Conservation (phyloP, 257 asterid genomes). For the Nicotiana benthamiana region DNA sequence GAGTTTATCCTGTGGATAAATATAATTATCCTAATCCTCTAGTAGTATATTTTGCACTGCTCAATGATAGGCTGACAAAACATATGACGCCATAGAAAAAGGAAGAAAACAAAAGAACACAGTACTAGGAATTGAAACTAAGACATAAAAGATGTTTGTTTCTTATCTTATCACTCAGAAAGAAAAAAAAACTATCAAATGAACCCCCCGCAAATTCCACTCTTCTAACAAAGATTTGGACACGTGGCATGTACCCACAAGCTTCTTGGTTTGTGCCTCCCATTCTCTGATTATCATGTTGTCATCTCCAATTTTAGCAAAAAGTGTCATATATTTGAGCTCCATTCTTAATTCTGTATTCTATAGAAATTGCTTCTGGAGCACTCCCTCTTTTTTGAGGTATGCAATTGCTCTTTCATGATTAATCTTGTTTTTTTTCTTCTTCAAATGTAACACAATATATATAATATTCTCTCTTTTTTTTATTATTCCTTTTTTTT, state of each 20-base stretch:
- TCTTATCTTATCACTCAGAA: neutral
- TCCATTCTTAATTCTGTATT: neutral
- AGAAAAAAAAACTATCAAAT: too few relatives aligned
- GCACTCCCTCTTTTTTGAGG: neutral
- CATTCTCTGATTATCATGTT: neutral
- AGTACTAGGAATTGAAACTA: neutral
- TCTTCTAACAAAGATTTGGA: neutral
- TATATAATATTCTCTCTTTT: too few relatives aligned
- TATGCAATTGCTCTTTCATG: neutral
- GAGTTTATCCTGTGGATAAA: neutral
- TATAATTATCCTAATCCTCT: neutral
- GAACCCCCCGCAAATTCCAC: neutral
- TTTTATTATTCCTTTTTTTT: too few relatives aligned
- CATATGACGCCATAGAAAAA: neutral
- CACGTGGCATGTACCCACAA: slow-evolving; percentile 12
- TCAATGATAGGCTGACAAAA: neutral
- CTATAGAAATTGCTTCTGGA: neutral
- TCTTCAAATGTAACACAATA: neutral
- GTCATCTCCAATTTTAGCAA: neutral
- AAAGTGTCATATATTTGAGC: neutral
- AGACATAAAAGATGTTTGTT: neutral
- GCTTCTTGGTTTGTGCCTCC: neutral
- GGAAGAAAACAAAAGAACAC: neutral
- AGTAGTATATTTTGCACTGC: neutral
- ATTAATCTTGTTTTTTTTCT: neutral